Evolutionary conservation across 179 eudicot species (phyloP).

Genomic region (Amaranthus tricolor): DNA sequence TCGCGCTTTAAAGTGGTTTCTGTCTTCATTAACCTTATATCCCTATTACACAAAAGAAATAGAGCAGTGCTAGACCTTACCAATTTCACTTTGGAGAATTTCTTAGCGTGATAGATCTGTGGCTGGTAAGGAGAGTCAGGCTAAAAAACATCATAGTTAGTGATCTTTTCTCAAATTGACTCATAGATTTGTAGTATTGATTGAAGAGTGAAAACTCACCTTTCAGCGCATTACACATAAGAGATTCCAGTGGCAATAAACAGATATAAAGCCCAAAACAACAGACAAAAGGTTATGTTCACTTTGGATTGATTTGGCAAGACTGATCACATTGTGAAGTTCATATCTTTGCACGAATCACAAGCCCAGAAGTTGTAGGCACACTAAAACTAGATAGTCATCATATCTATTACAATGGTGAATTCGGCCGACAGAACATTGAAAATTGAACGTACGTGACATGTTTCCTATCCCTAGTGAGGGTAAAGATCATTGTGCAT

Average conservation of each 20-base stretch:
- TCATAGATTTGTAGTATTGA: neutral
- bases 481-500: neutral
- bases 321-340: neutral
- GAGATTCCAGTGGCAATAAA: neutral
- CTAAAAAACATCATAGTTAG: neutral
- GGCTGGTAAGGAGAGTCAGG: neutral
- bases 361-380: neutral
- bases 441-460: neutral
- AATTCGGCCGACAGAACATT: neutral
- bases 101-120: neutral
- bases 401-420: neutral
- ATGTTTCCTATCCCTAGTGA: neutral
- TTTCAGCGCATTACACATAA: neutral
- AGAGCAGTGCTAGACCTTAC: neutral
- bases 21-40: neutral
- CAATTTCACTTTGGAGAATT: neutral
- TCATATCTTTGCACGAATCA: neutral
- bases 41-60: neutral
- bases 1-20: too few relatives aligned
- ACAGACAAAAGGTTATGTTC: neutral
- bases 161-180: neutral
- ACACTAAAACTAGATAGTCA: neutral
- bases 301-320: constrained; percentile 5
- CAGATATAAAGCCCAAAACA: neutral
- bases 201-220: neutral